phyloP scores from a whole-genome alignment of 2,329 filamentous ascomycete species.

The Blastomyces gilchristii region DNA sequence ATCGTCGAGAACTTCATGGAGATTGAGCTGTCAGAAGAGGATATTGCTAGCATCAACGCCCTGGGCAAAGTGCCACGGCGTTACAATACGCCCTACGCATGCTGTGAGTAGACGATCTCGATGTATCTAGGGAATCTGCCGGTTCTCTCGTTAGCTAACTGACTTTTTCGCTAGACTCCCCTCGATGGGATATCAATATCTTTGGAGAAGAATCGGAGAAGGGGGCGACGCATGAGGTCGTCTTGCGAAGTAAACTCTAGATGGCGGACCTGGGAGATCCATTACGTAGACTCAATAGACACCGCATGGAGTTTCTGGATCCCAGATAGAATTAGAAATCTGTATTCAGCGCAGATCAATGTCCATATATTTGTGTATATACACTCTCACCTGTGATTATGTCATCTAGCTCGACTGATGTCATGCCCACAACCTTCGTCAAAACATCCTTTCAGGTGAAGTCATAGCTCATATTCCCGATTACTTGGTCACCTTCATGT shows the following conservation, averaged over 20 bases:
- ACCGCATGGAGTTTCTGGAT: neutral
- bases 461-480: neutral
- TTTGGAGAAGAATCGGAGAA: conserved; percentile 47
- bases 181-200: conserved; percentile 49
- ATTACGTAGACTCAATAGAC: neutral
- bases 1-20: conserved; percentile 37
- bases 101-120: conserved; percentile 19
- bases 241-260: conserved; percentile 17
- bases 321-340: neutral
- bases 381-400: neutral
- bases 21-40: conserved; percentile 30
- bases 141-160: conserved; percentile 4
- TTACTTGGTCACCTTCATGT: neutral
- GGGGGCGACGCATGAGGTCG: conserved; percentile 40
- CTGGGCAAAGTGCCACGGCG: conserved; percentile 28
- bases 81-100: conserved; percentile 29
- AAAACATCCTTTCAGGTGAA: neutral
- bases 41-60: conserved; percentile 27
- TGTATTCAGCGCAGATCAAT: neutral
- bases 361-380: neutral
- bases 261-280: neutral
- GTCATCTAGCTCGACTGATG: neutral
- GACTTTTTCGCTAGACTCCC: conserved; percentile 31
- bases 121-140: neutral
- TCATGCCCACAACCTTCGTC: neutral